Percentiles rank a stretch among this genome's conserved stretches.
Evolutionary conservation across 179 eudicot genomes (phyloP).

Genomic region (Carnegiea gigantea): DNA sequence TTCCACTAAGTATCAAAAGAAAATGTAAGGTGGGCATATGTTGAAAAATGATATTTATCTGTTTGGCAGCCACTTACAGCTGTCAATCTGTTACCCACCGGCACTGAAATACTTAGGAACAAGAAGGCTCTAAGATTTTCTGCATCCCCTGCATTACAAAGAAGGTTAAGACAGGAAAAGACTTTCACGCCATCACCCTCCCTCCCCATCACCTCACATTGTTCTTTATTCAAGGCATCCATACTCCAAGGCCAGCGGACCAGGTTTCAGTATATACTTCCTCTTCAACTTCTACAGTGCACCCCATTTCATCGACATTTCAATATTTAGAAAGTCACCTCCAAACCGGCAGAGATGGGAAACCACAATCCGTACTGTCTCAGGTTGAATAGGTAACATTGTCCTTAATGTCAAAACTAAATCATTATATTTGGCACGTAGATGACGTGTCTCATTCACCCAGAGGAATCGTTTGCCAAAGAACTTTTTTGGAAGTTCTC

Average conservation of each 20-base stretch:
- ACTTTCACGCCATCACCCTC: too few relatives aligned
- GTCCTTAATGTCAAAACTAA: neutral
- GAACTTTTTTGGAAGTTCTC: neutral
- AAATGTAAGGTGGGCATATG: too few relatives aligned
- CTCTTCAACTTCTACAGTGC: neutral
- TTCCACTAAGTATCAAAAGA: too few relatives aligned
- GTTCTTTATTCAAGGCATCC: too few relatives aligned
- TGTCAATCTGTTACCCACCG: too few relatives aligned
- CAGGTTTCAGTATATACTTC: neutral
- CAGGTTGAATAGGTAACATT: neutral
- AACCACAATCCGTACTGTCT: neutral
- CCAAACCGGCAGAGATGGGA: neutral
- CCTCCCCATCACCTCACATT: too few relatives aligned
- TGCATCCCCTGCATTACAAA: too few relatives aligned
- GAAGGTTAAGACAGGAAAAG: too few relatives aligned
- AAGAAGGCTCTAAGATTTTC: too few relatives aligned
- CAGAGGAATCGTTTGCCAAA: neutral
- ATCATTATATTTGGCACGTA: neutral
- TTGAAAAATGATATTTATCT: too few relatives aligned
- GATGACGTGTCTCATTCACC: neutral
- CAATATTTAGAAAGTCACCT: neutral
- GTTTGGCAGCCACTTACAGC: too few relatives aligned
- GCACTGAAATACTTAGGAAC: too few relatives aligned
- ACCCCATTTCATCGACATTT: neutral
- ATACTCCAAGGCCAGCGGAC: neutral